Conservation (phyloP, 1,139 yeast species). For the Candida mesenterica region DNA sequence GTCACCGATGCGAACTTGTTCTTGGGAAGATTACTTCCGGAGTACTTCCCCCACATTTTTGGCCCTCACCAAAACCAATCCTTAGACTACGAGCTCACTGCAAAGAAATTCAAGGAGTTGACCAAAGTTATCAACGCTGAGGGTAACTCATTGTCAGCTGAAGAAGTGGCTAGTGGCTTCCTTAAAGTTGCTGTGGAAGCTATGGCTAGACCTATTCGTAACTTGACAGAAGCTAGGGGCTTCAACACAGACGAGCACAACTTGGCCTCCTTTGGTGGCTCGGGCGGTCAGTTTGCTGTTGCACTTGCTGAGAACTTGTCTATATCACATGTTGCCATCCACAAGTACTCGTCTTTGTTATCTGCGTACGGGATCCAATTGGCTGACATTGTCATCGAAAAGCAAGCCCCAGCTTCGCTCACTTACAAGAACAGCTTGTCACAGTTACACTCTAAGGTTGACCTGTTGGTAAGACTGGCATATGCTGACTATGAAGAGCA, state of each 20-base stretch:
- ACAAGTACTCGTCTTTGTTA: conserved; percentile 43
- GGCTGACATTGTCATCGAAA: conserved; percentile 55
- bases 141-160: conserved; percentile 25
- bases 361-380: conserved; percentile 46
- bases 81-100: conserved; percentile 33
- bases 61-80: conserved; percentile 44
- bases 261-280: conserved; percentile 47
- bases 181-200: conserved; percentile 46
- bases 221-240: conserved; percentile 46
- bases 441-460: conserved; percentile 26
- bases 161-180: conserved; percentile 45
- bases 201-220: conserved; percentile 48
- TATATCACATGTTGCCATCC: conserved; percentile 39
- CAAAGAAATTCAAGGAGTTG: conserved; percentile 29
- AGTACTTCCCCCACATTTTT: conserved; percentile 42
- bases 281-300: conserved; percentile 48
- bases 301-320: conserved; percentile 40
- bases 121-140: conserved; percentile 32
- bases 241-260: conserved; percentile 40
- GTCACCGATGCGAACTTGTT: conserved; percentile 47
- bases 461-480: conserved; percentile 26
- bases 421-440: conserved; percentile 20
- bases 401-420: conserved; percentile 55
- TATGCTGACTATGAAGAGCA: conserved; percentile 33
- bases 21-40: conserved; percentile 41